A percentile compares a stretch with the other conserved stretches of the same genome.
phyloP scores from a whole-genome alignment of 2,329 filamentous ascomycete genomes.

The Didymella lethalis region DNA sequence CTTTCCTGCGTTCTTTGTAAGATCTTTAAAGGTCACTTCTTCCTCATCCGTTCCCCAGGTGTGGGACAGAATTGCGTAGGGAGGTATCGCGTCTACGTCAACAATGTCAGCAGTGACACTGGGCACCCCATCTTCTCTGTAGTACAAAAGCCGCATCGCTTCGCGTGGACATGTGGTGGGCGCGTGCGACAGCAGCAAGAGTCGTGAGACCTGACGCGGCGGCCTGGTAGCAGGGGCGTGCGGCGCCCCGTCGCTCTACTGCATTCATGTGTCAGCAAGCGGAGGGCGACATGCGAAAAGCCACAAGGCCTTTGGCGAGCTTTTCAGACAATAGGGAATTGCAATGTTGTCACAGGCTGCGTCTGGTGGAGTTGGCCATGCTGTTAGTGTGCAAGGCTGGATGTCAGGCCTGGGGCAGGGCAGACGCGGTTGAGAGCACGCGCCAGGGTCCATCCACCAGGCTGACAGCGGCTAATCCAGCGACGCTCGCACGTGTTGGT shows the following conservation, averaged over 20 bases:
- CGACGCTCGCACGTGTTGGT: no score
- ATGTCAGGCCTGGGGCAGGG: no score
- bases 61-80: conserved; percentile 21
- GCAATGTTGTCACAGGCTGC: no score
- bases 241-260: background rate
- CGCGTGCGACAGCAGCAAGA: background rate
- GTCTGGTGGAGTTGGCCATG: no score
- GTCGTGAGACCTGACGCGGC: background rate
- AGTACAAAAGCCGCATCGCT: conserved; percentile 10
- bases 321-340: no score
- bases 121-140: background rate
- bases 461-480: no score
- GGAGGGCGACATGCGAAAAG: no score
- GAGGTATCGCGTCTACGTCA: background rate
- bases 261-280: no score
- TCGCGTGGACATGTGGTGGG: conserved; percentile 3
- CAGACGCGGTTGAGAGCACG: no score
- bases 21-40: conserved; percentile 13
- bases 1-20: background rate
- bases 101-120: conserved; percentile 2
- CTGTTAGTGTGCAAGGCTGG: no score
- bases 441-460: no score
- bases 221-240: background rate
- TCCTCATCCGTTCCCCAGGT: conserved; percentile 4
- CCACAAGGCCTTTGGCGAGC: no score